Base-by-base conservation (phyloP, 129 eudicot genomes). In the Artemisia argyi region DNA sequence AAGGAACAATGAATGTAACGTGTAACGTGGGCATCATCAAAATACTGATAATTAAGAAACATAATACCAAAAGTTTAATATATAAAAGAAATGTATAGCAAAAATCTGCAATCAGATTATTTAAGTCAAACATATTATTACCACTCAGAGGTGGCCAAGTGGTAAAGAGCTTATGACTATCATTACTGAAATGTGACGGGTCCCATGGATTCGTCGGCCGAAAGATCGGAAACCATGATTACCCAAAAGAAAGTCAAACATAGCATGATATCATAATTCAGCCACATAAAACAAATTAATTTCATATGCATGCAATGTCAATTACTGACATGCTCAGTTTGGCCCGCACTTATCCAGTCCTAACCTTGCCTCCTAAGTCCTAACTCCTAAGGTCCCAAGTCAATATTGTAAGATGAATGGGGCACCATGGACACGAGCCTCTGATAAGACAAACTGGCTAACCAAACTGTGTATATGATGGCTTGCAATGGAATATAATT, bases 241-340 rank as follows among this genome's bases (percentile, higher is more conserved):
- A 26, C 30, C 30, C 30, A 26, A 26, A 2, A 26, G 30, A 26
- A 26, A 26, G 44, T 35, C 9, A 35, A 35, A 35, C 44, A 35
- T 35, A 35, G 1, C 1, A 35, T 35, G 44, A 35, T 35, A 35
- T 35, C 44, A 6, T 35, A 9, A 26, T 26, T 26, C 3, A 35
- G 44, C 44, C 44, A 35, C 44, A 35, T 5, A 35, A 14, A 6
- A 39, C n/a, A 32, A 62, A 6, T 14, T 62, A 14, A 30, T 2
- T 30, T 35, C 66, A 61, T 7, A 8, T 54, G 6, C 19, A 61
- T 32, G 17, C 18, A 61, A 61, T 30, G 7, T 61, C 47, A 28
- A 61, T 61, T 32, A 61, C 13, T 12, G 15, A 61, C 48, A 61
- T 61, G 66, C 66, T 26, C 66, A 62, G 19, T 62, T 32, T 28